A percentile compares a stretch with the other conserved stretches of the same genome.
Conservation (phyloP, 1,139 yeast genomes). For the Hyphopichia fennica region DNA sequence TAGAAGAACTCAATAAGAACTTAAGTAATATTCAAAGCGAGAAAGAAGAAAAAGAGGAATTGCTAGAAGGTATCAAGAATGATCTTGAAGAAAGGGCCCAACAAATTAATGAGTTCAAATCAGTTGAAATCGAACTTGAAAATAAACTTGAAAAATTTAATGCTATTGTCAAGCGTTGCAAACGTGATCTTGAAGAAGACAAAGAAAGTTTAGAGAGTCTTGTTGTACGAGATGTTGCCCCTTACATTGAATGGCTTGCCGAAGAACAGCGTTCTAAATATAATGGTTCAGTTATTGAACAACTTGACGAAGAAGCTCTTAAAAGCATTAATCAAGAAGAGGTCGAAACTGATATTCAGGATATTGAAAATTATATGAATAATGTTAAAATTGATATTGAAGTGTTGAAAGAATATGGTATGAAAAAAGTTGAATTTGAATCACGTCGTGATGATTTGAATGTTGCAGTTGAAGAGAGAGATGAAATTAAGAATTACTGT, state of each 20-base stretch:
- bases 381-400: conserved; percentile 70
- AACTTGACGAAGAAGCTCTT: conserved; percentile 54
- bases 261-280: conserved; percentile 36
- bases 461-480: conserved; percentile 65
- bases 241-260: conserved; percentile 51
- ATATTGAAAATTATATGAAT: conserved; percentile 56
- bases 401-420: conserved; percentile 73
- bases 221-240: conserved; percentile 52
- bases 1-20: conserved; percentile 30
- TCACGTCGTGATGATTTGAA: conserved; percentile 67
- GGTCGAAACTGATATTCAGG: conserved; percentile 53
- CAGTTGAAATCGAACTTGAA: conserved; percentile 68
- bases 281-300: conserved; percentile 38
- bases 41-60: conserved; percentile 34
- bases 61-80: conserved; percentile 38
- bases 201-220: conserved; percentile 39
- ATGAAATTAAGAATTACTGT: conserved; percentile 57
- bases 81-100: conserved; percentile 52
- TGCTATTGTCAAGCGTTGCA: conserved; percentile 41
- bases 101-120: conserved; percentile 60
- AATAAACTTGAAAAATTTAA: conserved; percentile 64
- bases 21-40: conserved; percentile 23
- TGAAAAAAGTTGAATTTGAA: conserved; percentile 62
- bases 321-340: conserved; percentile 47
- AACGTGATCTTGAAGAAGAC: conserved; percentile 36